These are phyloP conservation scores for Monosporascus sp. DNA, from an alignment of 2,329 filamentous ascomycete genomes.

Conservation along the genomic window DNA sequence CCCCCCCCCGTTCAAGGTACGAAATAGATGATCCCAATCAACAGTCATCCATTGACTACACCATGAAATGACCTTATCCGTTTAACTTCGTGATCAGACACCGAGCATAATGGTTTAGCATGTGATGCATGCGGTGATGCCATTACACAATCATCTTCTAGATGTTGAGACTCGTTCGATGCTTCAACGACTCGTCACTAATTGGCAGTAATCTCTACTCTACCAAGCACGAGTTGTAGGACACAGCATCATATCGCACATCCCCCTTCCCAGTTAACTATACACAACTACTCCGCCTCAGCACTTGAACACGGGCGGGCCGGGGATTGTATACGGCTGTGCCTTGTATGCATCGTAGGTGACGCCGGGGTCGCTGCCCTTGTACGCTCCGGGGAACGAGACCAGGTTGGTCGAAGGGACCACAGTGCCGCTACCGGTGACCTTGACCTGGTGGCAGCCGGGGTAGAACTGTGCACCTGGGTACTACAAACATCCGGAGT, in stretches of 20 bases:
- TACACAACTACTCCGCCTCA: slow-evolving; percentile 27
- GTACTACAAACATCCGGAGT: too few species aligned
- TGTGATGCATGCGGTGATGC: too few species aligned
- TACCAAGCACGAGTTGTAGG: background rate
- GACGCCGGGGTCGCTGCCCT: slow-evolving; percentile 42
- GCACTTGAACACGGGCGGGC: slow-evolving; percentile 43
- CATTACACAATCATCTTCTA: too few species aligned
- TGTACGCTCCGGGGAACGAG: slow-evolving; percentile 49
- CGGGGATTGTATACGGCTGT: slow-evolving; percentile 39
- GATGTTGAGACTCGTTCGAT: too few species aligned
- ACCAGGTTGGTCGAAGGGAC: slow-evolving; percentile 35
- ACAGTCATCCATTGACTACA: too few species aligned
- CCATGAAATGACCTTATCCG: too few species aligned
- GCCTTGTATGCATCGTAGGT: slow-evolving; percentile 47
- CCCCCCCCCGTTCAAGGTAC: too few species aligned
- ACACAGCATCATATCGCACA: background rate
- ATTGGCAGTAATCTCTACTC: background rate
- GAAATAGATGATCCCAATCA: too few species aligned
- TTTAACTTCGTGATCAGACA: too few species aligned
- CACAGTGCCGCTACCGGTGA: slow-evolving; percentile 42
- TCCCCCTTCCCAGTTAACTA: background rate
- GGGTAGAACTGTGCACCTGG: slow-evolving; percentile 51
- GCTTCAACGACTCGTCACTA: too few species aligned
- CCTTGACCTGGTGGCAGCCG: slow-evolving; percentile 51
- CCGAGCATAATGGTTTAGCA: too few species aligned